phyloP scores from a whole-genome alignment of 2,329 filamentous ascomycete species.

The Monosporascus sp. region DNA sequence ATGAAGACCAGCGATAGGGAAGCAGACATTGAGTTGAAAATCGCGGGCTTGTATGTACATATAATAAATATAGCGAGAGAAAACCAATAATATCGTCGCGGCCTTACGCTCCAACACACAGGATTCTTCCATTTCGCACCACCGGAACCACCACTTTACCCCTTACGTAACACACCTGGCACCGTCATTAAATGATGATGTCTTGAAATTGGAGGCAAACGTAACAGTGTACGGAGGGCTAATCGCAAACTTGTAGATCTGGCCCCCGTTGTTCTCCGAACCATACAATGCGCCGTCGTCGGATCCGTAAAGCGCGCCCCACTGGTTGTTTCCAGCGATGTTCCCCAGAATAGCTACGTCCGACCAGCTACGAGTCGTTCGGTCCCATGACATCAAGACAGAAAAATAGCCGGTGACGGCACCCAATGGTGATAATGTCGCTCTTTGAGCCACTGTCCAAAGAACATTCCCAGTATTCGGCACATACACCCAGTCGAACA shows the following conservation, averaged over 20 bases:
- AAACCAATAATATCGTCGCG: too few species aligned
- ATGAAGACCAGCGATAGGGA: too few species aligned
- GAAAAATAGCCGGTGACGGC: not conserved
- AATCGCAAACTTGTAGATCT: conserved; percentile 12
- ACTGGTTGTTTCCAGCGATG: conserved; percentile 3
- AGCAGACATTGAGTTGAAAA: too few species aligned
- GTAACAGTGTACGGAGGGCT: not conserved
- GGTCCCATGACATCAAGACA: conserved; percentile 7
- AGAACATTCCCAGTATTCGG: conserved; percentile 8
- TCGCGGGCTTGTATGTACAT: too few species aligned
- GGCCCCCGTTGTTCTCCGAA: conserved; percentile 11
- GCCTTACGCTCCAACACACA: too few species aligned
- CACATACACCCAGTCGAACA: conserved; percentile 15
- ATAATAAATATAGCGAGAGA: too few species aligned
- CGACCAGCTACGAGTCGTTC: conserved; percentile 7
- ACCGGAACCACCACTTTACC: not conserved
- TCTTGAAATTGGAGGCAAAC: conserved; percentile 6
- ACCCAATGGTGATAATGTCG: too few species aligned
- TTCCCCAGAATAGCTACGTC: conserved; percentile 3
- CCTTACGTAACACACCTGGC: conserved; percentile 6
- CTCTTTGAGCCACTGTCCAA: conserved; percentile 3
- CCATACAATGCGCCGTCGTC: conserved; percentile 12
- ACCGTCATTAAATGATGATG: conserved; percentile 11
- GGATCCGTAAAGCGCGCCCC: conserved; percentile 11
- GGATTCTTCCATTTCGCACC: not conserved